Evolutionary conservation across 345 rosid species (phyloP).

Genomic region (Hibiscus syriacus): DNA sequence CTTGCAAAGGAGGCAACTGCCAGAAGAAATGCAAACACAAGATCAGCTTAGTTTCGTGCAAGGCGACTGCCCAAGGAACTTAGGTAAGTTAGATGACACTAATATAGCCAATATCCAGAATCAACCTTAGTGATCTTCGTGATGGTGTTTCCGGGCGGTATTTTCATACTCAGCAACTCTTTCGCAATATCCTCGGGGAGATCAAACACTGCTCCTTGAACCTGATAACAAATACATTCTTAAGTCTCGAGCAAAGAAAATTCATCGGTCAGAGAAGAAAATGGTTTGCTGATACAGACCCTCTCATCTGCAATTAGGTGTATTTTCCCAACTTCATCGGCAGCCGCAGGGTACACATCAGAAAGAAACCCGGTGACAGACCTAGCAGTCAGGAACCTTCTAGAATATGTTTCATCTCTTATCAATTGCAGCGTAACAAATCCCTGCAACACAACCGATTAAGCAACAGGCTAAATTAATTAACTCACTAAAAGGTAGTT

Average conservation of each 20-base stretch:
- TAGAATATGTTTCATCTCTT: conserved; percentile 56
- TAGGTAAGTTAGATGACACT: neutral
- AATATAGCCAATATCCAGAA: conserved; percentile 2
- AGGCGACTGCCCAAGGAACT: neutral
- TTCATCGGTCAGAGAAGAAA: neutral
- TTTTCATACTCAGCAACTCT: conserved; percentile 57
- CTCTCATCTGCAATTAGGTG: conserved; percentile 78
- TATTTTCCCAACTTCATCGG: conserved; percentile 89
- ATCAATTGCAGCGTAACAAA: conserved; percentile 79
- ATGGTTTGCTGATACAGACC: conserved; percentile 31
- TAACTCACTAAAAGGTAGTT: neutral
- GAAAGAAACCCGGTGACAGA: conserved; percentile 90
- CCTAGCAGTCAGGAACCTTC: conserved; percentile 77
- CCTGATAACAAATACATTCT: conserved; percentile 36
- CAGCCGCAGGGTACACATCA: conserved; percentile 75
- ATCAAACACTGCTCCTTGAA: conserved; percentile 97
- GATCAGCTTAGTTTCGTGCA: neutral
- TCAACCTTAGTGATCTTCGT: conserved; percentile 71
- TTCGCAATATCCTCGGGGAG: conserved; percentile 89
- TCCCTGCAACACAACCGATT: conserved; percentile 45
- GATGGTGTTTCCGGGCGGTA: conserved; percentile 75
- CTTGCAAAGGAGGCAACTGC: conserved; percentile 91
- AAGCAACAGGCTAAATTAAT: neutral
- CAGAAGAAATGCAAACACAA: neutral
- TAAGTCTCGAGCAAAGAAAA: conserved; percentile 10